Evolutionary conservation across 495 filamentous ascomycete genomes (phyloP), one percentile per base, ranked within the genome.

Genomic region (Hamigera avellanea): DNA sequence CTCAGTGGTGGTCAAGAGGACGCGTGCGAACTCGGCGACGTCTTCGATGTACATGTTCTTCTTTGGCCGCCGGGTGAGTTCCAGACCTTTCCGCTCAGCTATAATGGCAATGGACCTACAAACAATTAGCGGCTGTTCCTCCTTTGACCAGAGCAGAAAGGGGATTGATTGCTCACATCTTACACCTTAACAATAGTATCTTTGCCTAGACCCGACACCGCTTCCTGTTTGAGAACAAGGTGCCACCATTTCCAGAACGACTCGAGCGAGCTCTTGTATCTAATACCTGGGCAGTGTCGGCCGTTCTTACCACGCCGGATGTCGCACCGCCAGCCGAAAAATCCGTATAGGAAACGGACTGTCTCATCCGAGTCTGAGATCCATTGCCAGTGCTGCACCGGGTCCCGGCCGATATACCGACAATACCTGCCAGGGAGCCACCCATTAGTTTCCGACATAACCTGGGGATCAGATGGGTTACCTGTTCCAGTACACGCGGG

Each of bases 221-320:
- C 9, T 33, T 33, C 45, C 40, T 12, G 37, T 39, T 55, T 52
- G 8, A 49, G 46, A 16, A 58, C 41, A 8, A 61, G 48, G 39
- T 49, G 39, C 46, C 44, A 64, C 45, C 44, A 54, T 36, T 65
- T 65, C 57, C 37, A 65, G 36, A 60, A 65, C 38, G 36, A 41
- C 35, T 59, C 46, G 26, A 65, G 41, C 15, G 46, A 49, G 45
- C 48, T 59, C 39, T 56, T 55, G 27, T 35, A 44, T 39, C 50
- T 51, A 15, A 61, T 52, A 15, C 52, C 52, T 14, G 42, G 44
- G 19, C 35, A 46, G n/a, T 41, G 41, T 30, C 49, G 35, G 32
- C 53, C 46, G 31, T 41, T 38, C 30, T 51, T 51, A 21, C 44
- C 44, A 33, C 32, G 34, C 35, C 43, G 39, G 17, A 39, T 6